phyloP scores from a whole-genome alignment of 1,284 basidiomycete species.

The Chiua sp. region DNA sequence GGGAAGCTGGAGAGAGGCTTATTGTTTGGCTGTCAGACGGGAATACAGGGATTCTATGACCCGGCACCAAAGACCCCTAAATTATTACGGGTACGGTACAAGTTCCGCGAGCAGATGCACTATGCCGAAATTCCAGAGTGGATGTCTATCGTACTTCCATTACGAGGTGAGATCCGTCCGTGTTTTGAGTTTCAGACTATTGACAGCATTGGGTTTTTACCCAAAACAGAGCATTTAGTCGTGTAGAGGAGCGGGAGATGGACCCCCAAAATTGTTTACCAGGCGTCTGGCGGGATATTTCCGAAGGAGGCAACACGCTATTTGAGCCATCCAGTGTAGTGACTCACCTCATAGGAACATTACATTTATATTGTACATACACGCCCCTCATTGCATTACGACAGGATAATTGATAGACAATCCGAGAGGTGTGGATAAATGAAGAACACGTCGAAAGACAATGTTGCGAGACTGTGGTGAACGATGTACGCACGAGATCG shows the following conservation, averaged over 20 bases:
- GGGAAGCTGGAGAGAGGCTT: slow-evolving; percentile 17
- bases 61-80: slow-evolving; percentile 73
- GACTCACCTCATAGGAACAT: slow-evolving; percentile 30
- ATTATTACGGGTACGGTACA: slow-evolving; percentile 74
- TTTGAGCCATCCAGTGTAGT: slow-evolving; percentile 1
- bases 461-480: slow-evolving; percentile 15
- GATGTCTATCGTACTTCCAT: slow-evolving; percentile 73
- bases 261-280: slow-evolving; percentile 5
- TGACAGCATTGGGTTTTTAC: slow-evolving; percentile 19
- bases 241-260: slow-evolving; percentile 15
- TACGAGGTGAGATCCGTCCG: slow-evolving; percentile 62
- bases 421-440: slow-evolving; percentile 25
- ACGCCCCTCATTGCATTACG: slow-evolving; percentile 28
- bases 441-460: slow-evolving; percentile 30
- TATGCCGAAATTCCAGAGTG: slow-evolving; percentile 79
- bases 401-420: slow-evolving; percentile 13
- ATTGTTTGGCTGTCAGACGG: slow-evolving; percentile 48
- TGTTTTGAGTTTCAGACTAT: slow-evolving; percentile 2
- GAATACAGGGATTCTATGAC: slow-evolving; percentile 79
- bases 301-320: slow-evolving; percentile 1
- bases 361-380: slow-evolving; percentile 35
- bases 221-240: slow-evolving; percentile 34
- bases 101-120: slow-evolving; percentile 77
- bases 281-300: slow-evolving; percentile 6
- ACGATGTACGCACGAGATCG: slow-evolving; percentile 25